Conservation (phyloP, 2,329 filamentous ascomycete genomes). For the Cadophora sp. region DNA sequence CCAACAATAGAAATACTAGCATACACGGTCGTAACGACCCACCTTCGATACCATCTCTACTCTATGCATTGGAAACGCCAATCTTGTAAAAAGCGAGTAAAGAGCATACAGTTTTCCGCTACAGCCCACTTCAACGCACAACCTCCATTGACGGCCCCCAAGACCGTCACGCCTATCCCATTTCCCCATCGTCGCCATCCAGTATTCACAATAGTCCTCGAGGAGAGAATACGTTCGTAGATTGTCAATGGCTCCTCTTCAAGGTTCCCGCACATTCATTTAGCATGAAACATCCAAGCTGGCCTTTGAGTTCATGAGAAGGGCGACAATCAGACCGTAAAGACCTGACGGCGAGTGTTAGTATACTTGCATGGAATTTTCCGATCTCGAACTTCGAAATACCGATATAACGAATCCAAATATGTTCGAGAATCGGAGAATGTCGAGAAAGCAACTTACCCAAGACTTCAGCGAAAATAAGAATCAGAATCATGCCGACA, state of each 20-base stretch:
- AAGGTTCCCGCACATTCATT: slow-evolving; percentile 31
- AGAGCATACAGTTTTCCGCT: slow-evolving; percentile 43
- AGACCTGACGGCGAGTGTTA: slow-evolving; percentile 69
- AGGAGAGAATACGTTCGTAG: slow-evolving; percentile 38
- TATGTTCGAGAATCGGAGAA: no score
- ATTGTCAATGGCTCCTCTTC: slow-evolving; percentile 40
- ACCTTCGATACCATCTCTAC: slow-evolving; percentile 40
- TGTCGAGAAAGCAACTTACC: slow-evolving; percentile 56
- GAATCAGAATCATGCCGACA: slow-evolving; percentile 82
- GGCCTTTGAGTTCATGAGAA: slow-evolving; percentile 99
- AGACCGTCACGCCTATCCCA: slow-evolving; percentile 14
- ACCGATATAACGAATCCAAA: neutral
- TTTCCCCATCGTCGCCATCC: slow-evolving; percentile 25
- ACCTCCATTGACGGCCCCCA: slow-evolving; percentile 30
- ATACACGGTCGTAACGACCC: slow-evolving; percentile 42
- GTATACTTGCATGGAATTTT: slow-evolving; percentile 21
- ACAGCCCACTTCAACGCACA: slow-evolving; percentile 32
- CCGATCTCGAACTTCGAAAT: neutral
- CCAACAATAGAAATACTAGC: slow-evolving; percentile 43
- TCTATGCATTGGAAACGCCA: slow-evolving; percentile 45
- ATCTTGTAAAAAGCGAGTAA: slow-evolving; percentile 39
- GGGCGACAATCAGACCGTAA: slow-evolving; percentile 97
- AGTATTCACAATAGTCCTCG: slow-evolving; percentile 40
- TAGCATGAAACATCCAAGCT: slow-evolving; percentile 68
- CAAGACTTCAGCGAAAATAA: slow-evolving; percentile 86